Conservation (phyloP, 164 flowering plant genomes). For the Umbilicus rupestris region DNA sequence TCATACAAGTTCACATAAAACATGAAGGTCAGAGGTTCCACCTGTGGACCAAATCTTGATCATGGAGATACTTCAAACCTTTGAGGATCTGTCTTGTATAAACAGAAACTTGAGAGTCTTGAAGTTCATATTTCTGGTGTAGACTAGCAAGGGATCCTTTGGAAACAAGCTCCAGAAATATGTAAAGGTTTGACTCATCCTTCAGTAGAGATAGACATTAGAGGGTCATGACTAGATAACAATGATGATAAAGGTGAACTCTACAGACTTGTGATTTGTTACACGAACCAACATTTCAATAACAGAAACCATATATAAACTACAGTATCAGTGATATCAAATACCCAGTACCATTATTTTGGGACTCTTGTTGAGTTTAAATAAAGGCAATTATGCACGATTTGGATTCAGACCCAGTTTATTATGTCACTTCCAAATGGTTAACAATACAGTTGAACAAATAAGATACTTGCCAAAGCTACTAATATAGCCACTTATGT, state of each 20-base stretch:
- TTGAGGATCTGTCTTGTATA: slow-evolving; percentile 86
- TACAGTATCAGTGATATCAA: background rate
- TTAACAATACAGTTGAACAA: background rate
- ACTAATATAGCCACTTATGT: background rate
- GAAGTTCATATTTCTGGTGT: slow-evolving; percentile 52
- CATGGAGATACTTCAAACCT: slow-evolving; percentile 94
- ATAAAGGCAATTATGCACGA: background rate
- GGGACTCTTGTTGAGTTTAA: background rate
- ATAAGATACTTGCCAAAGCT: background rate
- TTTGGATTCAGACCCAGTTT: background rate
- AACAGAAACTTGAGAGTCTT: slow-evolving; percentile 67
- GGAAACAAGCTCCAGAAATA: slow-evolving; percentile 85
- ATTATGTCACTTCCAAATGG: background rate
- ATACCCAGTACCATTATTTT: background rate
- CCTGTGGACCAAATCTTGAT: slow-evolving; percentile 82
- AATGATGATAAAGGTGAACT: background rate
- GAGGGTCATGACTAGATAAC: background rate
- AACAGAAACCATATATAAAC: background rate
- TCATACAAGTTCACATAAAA: background rate
- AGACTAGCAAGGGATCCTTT: slow-evolving; percentile 70
- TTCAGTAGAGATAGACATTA: slow-evolving; percentile 17
- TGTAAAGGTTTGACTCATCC: slow-evolving; percentile 75
- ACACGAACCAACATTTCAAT: background rate
- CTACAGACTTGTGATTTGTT: background rate
- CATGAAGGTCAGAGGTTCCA: slow-evolving; percentile 13